Evolutionary conservation across 495 filamentous ascomycete species (phyloP), one percentile per base, ranked within the genome.

Genomic region (Aspergillus campestris): DNA sequence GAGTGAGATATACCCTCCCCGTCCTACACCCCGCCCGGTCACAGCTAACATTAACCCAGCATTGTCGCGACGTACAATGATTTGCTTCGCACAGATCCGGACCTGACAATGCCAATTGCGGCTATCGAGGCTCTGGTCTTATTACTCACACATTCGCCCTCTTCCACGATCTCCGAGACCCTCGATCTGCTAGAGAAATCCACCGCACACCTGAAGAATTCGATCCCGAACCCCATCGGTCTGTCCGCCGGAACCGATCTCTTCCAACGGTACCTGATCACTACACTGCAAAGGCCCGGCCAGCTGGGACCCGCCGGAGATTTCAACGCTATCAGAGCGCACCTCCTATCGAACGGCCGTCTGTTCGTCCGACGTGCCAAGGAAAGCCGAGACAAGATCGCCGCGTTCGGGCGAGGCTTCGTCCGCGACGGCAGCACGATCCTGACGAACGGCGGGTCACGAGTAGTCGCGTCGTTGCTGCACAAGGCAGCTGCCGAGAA

Each of bases 171-270:
- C 52, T 91, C 88, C 61, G 92, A 98, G 67, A 94, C 90, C 35
- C 81, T 96, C 54, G 81, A 87, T 49, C 78, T 91, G 28, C 80
- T 98, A 48, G 79, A 81, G 58, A 77, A 75, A 28, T 81, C 87
- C 47, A 87, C 86, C 47, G 62, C 71, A 7, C 78, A 81, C 50
- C 75, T 98, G 47, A 88, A 88, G 62, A 67, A 70, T 43, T 74
- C 81, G 10, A 80, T 90, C 34, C 71, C 85, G 3, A 97, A 98
- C 65, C 85, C 90, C 10, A 87, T 97, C 50, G 69, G 90, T 24
- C 76, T 96, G 14, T 87, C 85, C 31, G 92, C 94, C 40, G 92
- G 92, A 53, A 95, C 91, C 53, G 90, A 96, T 62, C 77, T 96
- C 46, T 97, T 97, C 72, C 89, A 92, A 62, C 82, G 89, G 57